These are phyloP conservation scores for Lipomyces orientalis DNA, from an alignment of 805 yeast genomes.

Conservation along the genomic window DNA sequence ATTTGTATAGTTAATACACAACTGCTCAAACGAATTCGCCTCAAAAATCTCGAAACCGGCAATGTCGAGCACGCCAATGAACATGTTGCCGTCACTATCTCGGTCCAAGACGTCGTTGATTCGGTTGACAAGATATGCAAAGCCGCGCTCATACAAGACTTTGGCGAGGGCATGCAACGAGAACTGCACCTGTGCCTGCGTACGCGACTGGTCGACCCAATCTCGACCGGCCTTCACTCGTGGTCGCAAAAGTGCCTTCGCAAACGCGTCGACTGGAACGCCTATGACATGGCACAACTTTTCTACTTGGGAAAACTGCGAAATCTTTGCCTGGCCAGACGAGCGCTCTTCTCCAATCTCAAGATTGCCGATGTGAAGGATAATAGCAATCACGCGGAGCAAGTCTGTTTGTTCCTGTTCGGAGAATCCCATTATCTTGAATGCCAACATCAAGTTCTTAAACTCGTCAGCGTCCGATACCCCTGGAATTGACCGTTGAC, in stretches of 20 bases:
- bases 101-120: constrained; percentile 72
- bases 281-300: constrained; percentile 69
- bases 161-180: constrained; percentile 88
- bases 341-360: constrained; percentile 64
- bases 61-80: constrained; percentile 92
- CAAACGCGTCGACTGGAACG: constrained; percentile 59
- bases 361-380: constrained; percentile 85
- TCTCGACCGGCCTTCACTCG: constrained; percentile 92
- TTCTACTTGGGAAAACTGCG: constrained; percentile 58
- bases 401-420: constrained; percentile 61
- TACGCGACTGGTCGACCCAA: constrained; percentile 76
- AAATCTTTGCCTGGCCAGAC: constrained; percentile 70
- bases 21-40: constrained; percentile 92
- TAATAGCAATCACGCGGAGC: constrained; percentile 70
- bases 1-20: constrained; percentile 90
- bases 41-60: constrained; percentile 98
- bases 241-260: constrained; percentile 71
- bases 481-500: constrained; percentile 65
- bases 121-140: constrained; percentile 73
- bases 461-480: constrained; percentile 80
- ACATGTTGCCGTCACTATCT: constrained; percentile 47
- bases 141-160: constrained; percentile 80
- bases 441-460: constrained; percentile 64
- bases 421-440: constrained; percentile 73
- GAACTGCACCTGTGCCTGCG: constrained; percentile 77